Conservation (phyloP, 768 basidiomycete genomes). For the Hericium coralloides region DNA sequence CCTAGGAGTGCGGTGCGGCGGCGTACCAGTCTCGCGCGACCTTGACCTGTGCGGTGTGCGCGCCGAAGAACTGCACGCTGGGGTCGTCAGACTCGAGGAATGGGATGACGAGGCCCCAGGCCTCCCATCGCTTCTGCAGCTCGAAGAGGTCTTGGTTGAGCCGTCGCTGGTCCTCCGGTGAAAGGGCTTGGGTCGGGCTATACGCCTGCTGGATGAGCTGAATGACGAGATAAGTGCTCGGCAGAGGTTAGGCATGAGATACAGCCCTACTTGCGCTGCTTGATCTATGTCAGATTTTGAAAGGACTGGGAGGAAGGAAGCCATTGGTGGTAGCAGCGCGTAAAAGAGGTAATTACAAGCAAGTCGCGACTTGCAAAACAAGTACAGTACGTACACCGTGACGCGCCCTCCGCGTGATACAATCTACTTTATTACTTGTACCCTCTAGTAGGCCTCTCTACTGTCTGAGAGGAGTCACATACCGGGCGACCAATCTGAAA, state of each 20-base stretch:
- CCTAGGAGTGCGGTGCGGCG: not conserved
- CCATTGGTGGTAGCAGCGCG: constrained; percentile 1
- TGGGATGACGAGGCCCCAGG: constrained; percentile 79
- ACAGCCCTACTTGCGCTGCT: constrained; percentile 47
- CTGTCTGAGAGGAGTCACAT: no score
- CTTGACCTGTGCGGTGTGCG: constrained; percentile 91
- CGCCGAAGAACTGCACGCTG: constrained; percentile 92
- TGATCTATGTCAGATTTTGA: constrained; percentile 44
- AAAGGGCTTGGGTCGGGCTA: constrained; percentile 35
- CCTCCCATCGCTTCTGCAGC: constrained; percentile 66
- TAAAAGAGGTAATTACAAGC: no score
- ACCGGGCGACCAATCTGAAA: no score
- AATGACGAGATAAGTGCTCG: not conserved
- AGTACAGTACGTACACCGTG: no score
- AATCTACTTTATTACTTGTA: no score
- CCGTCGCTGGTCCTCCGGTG: constrained; percentile 50
- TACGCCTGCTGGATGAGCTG: constrained; percentile 69
- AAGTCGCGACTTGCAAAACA: no score
- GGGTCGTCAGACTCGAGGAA: constrained; percentile 62
- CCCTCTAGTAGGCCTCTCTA: no score
- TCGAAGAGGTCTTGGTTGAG: constrained; percentile 69
- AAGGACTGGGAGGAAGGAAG: constrained; percentile 42
- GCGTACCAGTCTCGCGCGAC: constrained; percentile 85
- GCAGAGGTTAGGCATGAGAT: constrained; percentile 6
- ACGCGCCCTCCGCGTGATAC: no score